Evolutionary conservation across 2,329 filamentous ascomycete species (phyloP), one percentile per base, ranked within the genome.

Genomic region (Teratosphaeria nubilosa): DNA sequence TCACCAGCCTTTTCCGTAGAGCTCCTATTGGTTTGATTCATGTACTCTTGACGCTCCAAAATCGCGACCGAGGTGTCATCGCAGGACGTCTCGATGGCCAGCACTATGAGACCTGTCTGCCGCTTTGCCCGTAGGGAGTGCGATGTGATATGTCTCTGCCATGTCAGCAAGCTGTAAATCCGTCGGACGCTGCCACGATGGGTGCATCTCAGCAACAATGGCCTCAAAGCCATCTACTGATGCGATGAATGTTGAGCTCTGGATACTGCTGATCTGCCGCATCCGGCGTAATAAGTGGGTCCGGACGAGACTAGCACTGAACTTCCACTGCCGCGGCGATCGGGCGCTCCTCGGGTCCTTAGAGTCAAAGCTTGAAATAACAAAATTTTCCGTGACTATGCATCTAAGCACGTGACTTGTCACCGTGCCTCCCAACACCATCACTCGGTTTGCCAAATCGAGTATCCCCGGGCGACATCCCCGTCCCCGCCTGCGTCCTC

Each of bases 41-140:
- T 27, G 13, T 22, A 14, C 31, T 55, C 30, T 5, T 11, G n/a
- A 30, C 55, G 30, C 16, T 56, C 24, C 31, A 63, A 52, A 11
- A 96, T 74, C 32, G 92, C 87, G 25, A 96, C 91, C 59, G 88
- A 91, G 1, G 91, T 96, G 76, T 97, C 92, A 75, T 97, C 92
- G 79, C 92, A 94, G 1, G 87, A 91, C 7, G 87, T 87, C 72
- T 94, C 89, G 69, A 94, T 90, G 56, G 87, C 88, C 53, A 92
- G 80, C 24, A 58, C 59, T 13, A 22, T 45, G 16, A 55, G 30
- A 22, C 41, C 16, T n/a, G 9, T 48, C n/a, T 22, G 41, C 41
- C 20, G 41, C 9, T 10, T 20, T 48, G 20, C 7, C 41, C 41
- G 3, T 9, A 9, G 14, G n/a, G 34, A 48, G 16, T 13, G n/a